Percentiles rank a stretch among this genome's conserved stretches.
These are phyloP conservation scores for Tuber magnatum DNA, from an alignment of 495 filamentous ascomycete genomes.

Conservation along the genomic window DNA sequence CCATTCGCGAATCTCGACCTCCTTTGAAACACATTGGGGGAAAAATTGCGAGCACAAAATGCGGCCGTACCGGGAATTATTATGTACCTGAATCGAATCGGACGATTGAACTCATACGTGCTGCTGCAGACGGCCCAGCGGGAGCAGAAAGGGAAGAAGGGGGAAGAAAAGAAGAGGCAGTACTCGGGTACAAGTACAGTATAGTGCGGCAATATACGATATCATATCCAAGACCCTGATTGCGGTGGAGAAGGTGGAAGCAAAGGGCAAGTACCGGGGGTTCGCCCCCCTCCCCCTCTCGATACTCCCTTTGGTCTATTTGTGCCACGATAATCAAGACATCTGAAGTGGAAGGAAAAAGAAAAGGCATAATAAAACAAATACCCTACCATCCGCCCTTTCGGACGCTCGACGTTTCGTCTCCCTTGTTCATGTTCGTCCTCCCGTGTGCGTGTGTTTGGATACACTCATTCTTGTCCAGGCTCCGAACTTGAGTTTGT, in stretches of 20 bases:
- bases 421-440: not conserved
- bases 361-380: constrained; percentile 1
- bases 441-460: not conserved
- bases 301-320: not conserved
- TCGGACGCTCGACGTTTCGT: not conserved
- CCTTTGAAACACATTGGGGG: not conserved
- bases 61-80: not conserved
- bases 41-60: not conserved
- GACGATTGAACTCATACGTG: not conserved
- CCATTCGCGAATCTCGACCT: not conserved
- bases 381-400: not conserved
- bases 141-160: not conserved
- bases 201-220: constrained; percentile 6
- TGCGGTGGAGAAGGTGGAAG: not conserved
- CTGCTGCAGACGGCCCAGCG: not conserved
- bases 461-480: not conserved
- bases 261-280: not conserved
- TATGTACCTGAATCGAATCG: not conserved
- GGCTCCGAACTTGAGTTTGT: not conserved
- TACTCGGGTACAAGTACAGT: too few relatives aligned
- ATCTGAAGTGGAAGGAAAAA: not conserved
- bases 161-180: not conserved
- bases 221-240: not conserved
- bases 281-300: not conserved
- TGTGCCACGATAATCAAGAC: not conserved